Evolutionary conservation across 208 protist genomes (phyloP).

Genomic region (Wallacemonas sp.): DNA sequence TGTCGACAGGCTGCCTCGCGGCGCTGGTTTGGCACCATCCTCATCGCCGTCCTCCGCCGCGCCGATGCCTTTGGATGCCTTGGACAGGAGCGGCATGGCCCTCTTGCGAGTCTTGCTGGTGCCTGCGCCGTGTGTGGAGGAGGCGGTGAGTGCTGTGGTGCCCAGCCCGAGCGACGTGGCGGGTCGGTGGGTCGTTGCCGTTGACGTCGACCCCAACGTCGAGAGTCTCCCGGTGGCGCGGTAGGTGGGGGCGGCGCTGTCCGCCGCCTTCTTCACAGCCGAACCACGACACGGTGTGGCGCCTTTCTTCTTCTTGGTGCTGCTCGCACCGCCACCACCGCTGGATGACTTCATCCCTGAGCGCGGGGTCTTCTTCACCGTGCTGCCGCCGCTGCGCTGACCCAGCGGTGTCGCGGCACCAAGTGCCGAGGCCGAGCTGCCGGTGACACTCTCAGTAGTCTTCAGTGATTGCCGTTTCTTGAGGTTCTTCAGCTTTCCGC

Average conservation of each 20-base stretch:
- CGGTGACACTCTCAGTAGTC: background rate
- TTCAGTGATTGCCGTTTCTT: background rate
- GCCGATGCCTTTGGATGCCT: background rate
- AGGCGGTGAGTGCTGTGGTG: slow-evolving; percentile 5
- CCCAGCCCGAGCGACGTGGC: slow-evolving; percentile 17
- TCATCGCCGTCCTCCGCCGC: background rate
- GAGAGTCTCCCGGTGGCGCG: background rate
- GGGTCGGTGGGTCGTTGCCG: background rate
- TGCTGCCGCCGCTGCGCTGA: background rate
- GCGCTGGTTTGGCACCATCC: slow-evolving; percentile 3
- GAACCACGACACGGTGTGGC: slow-evolving; percentile 22
- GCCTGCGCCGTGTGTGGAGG: slow-evolving; percentile 2
- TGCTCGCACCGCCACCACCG: background rate
- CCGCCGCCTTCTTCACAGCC: background rate
- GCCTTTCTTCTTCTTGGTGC: slow-evolving; percentile 19
- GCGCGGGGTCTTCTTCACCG: background rate
- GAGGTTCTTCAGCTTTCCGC: slow-evolving; percentile 7
- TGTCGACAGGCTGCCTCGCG: background rate
- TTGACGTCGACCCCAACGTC: background rate
- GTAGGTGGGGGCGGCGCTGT: background rate
- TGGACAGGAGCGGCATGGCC: background rate
- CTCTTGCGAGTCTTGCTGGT: background rate
- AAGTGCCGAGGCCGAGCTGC: background rate
- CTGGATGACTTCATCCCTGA: background rate
- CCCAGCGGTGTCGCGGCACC: background rate